Evolutionary conservation across 305 asterid genomes (phyloP).

Genomic region (Rubia occidens): DNA sequence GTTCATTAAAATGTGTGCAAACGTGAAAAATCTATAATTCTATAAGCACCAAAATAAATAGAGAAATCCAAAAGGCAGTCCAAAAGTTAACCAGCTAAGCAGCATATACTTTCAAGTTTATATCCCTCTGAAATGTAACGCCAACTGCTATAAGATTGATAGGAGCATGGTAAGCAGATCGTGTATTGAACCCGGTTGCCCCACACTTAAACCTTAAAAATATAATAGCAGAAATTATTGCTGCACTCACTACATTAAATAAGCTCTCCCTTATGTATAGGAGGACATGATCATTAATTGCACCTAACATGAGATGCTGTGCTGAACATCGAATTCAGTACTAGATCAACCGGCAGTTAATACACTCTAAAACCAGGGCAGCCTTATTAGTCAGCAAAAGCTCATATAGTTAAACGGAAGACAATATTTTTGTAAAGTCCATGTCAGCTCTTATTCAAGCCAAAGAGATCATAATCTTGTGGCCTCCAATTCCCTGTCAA

Average conservation of each 20-base stretch:
- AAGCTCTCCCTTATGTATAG: background rate
- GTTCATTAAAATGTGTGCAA: background rate
- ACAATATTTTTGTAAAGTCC: background rate
- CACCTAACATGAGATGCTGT: background rate
- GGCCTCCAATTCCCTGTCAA: background rate
- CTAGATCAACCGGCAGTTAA: background rate
- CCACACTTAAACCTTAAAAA: background rate
- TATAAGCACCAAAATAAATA: background rate
- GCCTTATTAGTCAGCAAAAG: too few relatives aligned
- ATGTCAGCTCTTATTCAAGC: background rate
- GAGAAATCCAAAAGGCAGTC: background rate
- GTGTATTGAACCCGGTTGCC: background rate
- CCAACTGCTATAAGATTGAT: background rate
- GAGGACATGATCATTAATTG: background rate
- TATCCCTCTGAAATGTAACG: background rate
- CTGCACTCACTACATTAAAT: background rate
- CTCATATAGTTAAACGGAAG: too few relatives aligned
- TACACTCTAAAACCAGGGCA: too few relatives aligned
- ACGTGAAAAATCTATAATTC: too few relatives aligned
- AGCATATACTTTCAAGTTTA: background rate
- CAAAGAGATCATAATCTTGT: conserved; percentile 20
- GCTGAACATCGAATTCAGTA: background rate
- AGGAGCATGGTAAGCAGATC: background rate
- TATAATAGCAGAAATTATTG: background rate
- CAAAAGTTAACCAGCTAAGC: background rate